Conservation (phyloP, 768 basidiomycete genomes). For the Naganishia vishniacii region DNA sequence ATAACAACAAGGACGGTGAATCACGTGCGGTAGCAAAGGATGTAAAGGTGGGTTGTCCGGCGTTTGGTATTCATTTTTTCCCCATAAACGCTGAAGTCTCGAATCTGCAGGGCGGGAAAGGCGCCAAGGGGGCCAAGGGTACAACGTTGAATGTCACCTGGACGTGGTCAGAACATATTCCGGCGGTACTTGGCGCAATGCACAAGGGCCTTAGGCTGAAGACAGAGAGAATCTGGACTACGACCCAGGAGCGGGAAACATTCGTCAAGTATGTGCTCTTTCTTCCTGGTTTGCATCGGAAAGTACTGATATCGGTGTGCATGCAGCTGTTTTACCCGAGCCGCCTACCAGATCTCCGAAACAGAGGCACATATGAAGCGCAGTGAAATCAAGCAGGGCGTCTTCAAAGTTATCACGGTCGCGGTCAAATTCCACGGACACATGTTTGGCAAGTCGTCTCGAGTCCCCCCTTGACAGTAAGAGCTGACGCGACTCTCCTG, state of each 20-base stretch:
- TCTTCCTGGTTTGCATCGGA: too few relatives aligned
- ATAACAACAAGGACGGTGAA: slow-evolving; percentile 43
- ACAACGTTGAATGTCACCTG: slow-evolving; percentile 40
- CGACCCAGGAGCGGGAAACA: slow-evolving; percentile 73
- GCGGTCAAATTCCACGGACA: slow-evolving; percentile 90
- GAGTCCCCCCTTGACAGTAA: not conserved
- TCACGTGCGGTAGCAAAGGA: slow-evolving; percentile 37
- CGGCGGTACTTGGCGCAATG: slow-evolving; percentile 58
- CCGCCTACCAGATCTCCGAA: slow-evolving; percentile 80
- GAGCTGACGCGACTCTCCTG: not conserved
- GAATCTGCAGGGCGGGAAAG: not conserved
- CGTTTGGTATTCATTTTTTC: too few relatives aligned
- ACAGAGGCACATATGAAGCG: slow-evolving; percentile 82
- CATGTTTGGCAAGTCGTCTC: slow-evolving; percentile 54
- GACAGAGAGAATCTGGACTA: slow-evolving; percentile 82
- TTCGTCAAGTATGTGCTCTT: slow-evolving; percentile 74
- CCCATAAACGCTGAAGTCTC: too few relatives aligned
- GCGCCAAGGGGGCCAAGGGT: slow-evolving; percentile 7
- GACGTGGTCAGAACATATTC: slow-evolving; percentile 52
- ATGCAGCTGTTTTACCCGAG: slow-evolving; percentile 75
- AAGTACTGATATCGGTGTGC: not conserved
- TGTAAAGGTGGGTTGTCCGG: slow-evolving; percentile 20
- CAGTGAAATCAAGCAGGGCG: slow-evolving; percentile 62
- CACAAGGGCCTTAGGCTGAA: slow-evolving; percentile 63
- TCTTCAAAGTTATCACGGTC: slow-evolving; percentile 81